These are phyloP conservation scores for Eucalyptus viminalis DNA, from an alignment of 345 rosid species.

Conservation along the genomic window DNA sequence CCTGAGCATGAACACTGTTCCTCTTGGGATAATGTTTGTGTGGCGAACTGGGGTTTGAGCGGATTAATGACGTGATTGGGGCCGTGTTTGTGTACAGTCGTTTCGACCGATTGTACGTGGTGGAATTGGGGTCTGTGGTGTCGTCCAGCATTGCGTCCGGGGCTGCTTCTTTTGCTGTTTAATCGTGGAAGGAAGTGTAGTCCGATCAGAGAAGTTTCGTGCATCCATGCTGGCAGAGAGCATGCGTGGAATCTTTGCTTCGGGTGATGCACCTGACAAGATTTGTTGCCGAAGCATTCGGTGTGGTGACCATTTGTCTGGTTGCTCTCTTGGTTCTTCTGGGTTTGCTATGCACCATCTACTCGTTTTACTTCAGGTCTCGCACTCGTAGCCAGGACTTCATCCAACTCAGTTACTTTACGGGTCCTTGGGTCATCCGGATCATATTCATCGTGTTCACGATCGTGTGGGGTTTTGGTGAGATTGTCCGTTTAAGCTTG, in stretches of 20 bases:
- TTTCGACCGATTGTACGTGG: neutral
- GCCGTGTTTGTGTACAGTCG: neutral
- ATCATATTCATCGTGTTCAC: conserved; percentile 48
- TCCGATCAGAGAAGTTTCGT: conserved; percentile 30
- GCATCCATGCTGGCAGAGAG: conserved; percentile 99
- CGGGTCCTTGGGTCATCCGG: conserved; percentile 89
- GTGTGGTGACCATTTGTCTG: conserved; percentile 89
- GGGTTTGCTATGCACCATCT: conserved; percentile 72
- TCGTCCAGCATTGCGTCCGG: neutral
- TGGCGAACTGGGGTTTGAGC: neutral
- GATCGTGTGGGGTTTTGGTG: conserved; percentile 93
- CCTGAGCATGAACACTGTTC: neutral
- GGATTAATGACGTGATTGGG: neutral
- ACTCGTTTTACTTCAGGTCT: conserved; percentile 70
- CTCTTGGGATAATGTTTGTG: neutral
- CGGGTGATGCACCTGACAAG: conserved; percentile 99
- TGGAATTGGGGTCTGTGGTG: neutral
- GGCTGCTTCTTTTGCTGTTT: conserved; percentile 2
- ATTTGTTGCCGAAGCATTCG: conserved; percentile 92
- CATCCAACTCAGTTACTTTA: conserved; percentile 61
- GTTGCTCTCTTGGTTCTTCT: conserved; percentile 61
- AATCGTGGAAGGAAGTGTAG: conserved; percentile 17
- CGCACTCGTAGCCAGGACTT: conserved; percentile 46
- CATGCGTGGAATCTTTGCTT: conserved; percentile 94
- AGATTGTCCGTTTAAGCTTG: conserved; percentile 63